Evolutionary conservation across 2,329 filamentous ascomycete species (phyloP), one percentile per base, ranked within the genome.

Genomic region (Trichophaea hybrida): DNA sequence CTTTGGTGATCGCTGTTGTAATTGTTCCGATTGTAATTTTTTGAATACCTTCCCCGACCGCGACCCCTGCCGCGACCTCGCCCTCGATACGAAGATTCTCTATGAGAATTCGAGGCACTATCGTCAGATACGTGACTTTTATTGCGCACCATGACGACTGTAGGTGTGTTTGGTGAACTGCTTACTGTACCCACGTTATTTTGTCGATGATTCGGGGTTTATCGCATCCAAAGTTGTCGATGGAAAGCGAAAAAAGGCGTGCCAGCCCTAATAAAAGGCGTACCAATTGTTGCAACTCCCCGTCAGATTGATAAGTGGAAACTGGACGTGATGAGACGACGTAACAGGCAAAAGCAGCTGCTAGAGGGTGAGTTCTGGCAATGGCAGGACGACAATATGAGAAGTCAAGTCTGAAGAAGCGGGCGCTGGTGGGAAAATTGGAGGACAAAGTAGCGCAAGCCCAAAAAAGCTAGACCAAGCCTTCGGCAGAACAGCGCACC

Each of bases 81-180:
- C 12, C 53, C 53, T 43, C 53, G 53, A 55, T 43, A 43, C 5
- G 15, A 43, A 10, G 53, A 46, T 55, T 55, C 53, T 46, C 53
- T 55, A 43, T 32, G 53, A 55, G 53, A 55, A 46, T 43, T 53
- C 34, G 50, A 53, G 6, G 50, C 8, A 53, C 50, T 13, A 17
- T 53, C 50, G 50, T 53, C 50, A 53, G 50, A 52, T 52, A 35
- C 31, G 50, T 53, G 50, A n/a, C 40, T 7, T 56, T 46, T 56
- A 53, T 38, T 53, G 53, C 40, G 53, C 35, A 56, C 35, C 53
- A 56, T 56, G 53, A 43, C 24, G 53, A 44, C 50, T 31, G 51
- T 24, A 44, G 40, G 15, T 56, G 34, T 32, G n/a, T 62, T 52
- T 71, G 35, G 7, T 55, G 5, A 7, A 8, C 35, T 55, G 40